phyloP scores from a whole-genome alignment of 441 rosid genomes.

The Viola pubescens region DNA sequence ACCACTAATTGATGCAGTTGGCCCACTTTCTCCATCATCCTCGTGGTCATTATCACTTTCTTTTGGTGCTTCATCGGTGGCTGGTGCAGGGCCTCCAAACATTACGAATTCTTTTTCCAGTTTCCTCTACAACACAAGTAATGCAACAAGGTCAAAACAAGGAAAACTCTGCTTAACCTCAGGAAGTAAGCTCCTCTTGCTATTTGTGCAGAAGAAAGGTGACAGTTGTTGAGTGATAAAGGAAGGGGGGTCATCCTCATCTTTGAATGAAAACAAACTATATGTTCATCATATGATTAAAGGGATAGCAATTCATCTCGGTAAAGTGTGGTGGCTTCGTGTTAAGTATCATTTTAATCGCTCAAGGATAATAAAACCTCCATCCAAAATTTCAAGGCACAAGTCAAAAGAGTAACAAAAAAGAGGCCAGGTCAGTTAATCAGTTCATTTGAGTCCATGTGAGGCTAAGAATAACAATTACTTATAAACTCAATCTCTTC shows the following conservation, averaged over 20 bases:
- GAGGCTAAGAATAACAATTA: too few species aligned
- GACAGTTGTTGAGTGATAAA: not conserved
- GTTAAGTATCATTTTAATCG: not conserved
- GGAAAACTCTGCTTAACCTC: not conserved
- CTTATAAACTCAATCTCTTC: too few species aligned
- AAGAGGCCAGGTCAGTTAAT: too few species aligned
- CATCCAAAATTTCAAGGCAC: too few species aligned
- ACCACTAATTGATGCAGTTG: slow-evolving; percentile 46
- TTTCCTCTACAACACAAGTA: slow-evolving; percentile 49
- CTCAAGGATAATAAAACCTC: too few species aligned
- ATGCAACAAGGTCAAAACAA: slow-evolving; percentile 4
- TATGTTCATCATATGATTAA: not conserved
- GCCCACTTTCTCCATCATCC: slow-evolving; percentile 39
- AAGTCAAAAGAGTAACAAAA: too few species aligned
- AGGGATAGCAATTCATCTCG: not conserved
- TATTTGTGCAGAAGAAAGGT: not conserved
- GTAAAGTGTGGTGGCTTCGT: not conserved
- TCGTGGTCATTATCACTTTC: slow-evolving; percentile 26
- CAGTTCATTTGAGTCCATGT: too few species aligned
- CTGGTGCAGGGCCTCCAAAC: slow-evolving; percentile 36
- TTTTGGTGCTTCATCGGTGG: slow-evolving; percentile 21
- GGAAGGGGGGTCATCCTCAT: not conserved
- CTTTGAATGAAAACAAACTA: not conserved
- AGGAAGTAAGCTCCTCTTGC: not conserved
- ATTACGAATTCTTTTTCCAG: slow-evolving; percentile 46